Conservation (phyloP, 2,329 filamentous ascomycete genomes). For the Alternaria ethzedia region DNA sequence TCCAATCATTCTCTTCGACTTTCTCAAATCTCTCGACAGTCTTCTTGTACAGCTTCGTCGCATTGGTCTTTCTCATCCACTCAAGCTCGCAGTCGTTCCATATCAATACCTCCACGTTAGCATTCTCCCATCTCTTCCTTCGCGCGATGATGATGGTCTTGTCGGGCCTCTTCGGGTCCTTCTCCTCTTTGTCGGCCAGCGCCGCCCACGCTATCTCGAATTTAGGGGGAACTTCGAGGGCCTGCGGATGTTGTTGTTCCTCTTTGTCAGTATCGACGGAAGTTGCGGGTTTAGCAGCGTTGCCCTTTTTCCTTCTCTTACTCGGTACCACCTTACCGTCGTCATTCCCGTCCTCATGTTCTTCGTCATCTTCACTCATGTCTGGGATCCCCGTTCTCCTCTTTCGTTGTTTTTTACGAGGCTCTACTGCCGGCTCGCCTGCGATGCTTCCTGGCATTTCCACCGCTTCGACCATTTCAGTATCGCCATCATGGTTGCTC, state of each 20-base stretch:
- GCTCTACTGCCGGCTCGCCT: too few relatives aligned
- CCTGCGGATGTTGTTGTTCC: not conserved
- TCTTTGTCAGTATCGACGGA: not conserved
- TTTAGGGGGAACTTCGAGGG: not conserved
- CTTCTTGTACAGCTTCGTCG: not conserved
- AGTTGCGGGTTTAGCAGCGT: too few relatives aligned
- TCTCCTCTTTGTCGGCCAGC: not conserved
- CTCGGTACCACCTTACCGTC: not conserved
- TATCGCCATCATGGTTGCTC: too few relatives aligned
- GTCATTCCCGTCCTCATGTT: not conserved
- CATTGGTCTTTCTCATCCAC: not conserved
- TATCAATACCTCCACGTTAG: not conserved
- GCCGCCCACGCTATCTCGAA: not conserved
- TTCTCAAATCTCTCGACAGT: not conserved
- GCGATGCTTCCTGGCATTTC: too few relatives aligned
- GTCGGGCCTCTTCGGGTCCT: not conserved
- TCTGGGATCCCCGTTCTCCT: too few relatives aligned
- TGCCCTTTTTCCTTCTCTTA: too few relatives aligned
- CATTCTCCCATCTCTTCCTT: not conserved
- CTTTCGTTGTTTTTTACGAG: too few relatives aligned
- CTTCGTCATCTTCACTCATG: not conserved
- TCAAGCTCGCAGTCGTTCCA: not conserved
- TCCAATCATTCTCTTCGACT: not conserved
- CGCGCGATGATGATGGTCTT: not conserved
- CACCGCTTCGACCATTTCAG: too few relatives aligned